phyloP scores from a whole-genome alignment of 192 early-diverging fungal species.

The Lunasporangiospora selenospora region DNA sequence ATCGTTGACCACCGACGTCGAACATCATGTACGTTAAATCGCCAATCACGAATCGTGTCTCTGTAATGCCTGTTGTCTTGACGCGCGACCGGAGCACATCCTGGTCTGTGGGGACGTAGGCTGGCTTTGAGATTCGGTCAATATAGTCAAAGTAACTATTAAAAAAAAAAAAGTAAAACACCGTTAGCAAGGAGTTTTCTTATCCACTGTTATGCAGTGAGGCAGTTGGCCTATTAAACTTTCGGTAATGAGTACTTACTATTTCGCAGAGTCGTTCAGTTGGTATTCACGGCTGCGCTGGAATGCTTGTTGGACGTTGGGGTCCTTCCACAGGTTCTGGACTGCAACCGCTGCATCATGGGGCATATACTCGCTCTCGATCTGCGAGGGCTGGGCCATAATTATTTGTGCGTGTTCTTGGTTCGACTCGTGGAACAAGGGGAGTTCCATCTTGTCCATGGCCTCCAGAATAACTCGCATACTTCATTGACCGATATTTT shows the following conservation, averaged over 20 bases:
- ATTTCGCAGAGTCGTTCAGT: conserved; percentile 95
- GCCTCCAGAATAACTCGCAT: conserved; percentile 97
- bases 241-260: conserved; percentile 67
- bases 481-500: too few species aligned
- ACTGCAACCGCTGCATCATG: conserved; percentile 82
- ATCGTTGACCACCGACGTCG: conserved; percentile 98
- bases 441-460: conserved; percentile 87
- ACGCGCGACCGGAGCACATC: conserved; percentile 97
- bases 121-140: conserved; percentile 78
- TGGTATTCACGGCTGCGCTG: conserved; percentile 89
- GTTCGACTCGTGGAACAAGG: conserved; percentile 72
- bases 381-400: conserved; percentile 82
- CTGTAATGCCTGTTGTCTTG: conserved; percentile 97
- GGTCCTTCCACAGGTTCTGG: conserved; percentile 84
- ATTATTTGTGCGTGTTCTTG: conserved; percentile 76
- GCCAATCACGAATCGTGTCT: conserved; percentile 91
- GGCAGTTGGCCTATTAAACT: too few species aligned
- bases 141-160: conserved; percentile 94
- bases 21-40: conserved; percentile 96
- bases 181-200: conserved; percentile 1
- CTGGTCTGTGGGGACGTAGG: conserved; percentile 93
- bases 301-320: conserved; percentile 84
- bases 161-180: conserved; percentile 16
- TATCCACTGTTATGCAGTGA: too few species aligned
- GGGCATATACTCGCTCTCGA: conserved; percentile 88